Base-by-base conservation (phyloP, 202 grass and related monocot genomes). In the Setaria italica region DNA sequence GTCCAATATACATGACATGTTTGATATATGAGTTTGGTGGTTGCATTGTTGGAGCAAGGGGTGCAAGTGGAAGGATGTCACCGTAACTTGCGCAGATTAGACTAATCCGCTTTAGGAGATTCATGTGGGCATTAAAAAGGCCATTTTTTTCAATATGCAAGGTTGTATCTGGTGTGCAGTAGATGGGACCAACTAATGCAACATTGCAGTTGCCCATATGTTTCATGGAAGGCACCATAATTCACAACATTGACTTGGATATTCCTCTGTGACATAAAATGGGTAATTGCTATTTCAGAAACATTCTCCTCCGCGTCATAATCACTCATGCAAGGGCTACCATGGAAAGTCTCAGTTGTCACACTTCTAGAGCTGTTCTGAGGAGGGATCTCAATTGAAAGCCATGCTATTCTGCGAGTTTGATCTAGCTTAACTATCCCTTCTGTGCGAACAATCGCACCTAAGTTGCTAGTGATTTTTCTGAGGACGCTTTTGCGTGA, bases 1-100 rank as follows among this genome's bases (percentile, higher is more conserved):
- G 5, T 15, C 69, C 69, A 72, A 29, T 72, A 72, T 49, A 72
- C 2, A 30, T 49, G n/a, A 72, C n/a, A 30, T 13, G 43, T 14
- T 35, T 32, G 8, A 39, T 33, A 39, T 47, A 11, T 74, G 50
- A 55, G 4, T 9, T 11, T 37, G 32, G 50, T 20, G 72, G 50
- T 39, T 75, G 16, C 9, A 51, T 74, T 0, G 32, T 75, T 75
- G 72, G 49, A 75, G 30, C 0, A 20, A 19, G 11, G 9, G 15
- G 9, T 39, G 50, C 19, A n/a, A 75, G 72, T 39, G 72, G 33
- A 56, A 56, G 72, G 17, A 75, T 75, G 5, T 75, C 72, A 75
- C 72, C 51, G 13, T 21, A 75, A 19, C 16, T 41, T 75, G 8
- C 9, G 4, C 8, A 55, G 0, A 56, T 75, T 2, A 53, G 50